Conservation (phyloP, 805 yeast species). For the Isabelozyma rhagii region DNA sequence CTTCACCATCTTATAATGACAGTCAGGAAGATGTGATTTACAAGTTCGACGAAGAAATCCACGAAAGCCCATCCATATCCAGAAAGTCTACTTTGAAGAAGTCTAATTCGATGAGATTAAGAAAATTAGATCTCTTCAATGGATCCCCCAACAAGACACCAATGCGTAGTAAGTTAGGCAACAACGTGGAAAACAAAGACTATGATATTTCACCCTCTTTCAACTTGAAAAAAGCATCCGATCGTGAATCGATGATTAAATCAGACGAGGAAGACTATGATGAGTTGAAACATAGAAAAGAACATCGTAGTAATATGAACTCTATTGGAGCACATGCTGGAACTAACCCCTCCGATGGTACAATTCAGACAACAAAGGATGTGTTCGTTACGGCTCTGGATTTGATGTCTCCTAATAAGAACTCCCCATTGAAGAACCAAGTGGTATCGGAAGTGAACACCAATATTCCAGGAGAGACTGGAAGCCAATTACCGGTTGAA, state of each 20-base stretch:
- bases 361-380: slow-evolving; percentile 12
- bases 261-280: slow-evolving; percentile 8
- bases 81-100: slow-evolving; percentile 39
- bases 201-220: slow-evolving; percentile 13
- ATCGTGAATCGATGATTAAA: slow-evolving; percentile 11
- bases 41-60: slow-evolving; percentile 27
- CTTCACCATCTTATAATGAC: slow-evolving; percentile 6
- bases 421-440: background rate
- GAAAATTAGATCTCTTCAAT: slow-evolving; percentile 38
- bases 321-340: slow-evolving; percentile 13
- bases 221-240: slow-evolving; percentile 8
- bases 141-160: slow-evolving; percentile 3
- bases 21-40: slow-evolving; percentile 29
- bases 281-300: slow-evolving; percentile 1
- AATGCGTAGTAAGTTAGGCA: background rate
- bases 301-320: slow-evolving; percentile 12
- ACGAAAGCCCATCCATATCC: slow-evolving; percentile 25
- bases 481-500: background rate
- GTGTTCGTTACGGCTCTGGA: slow-evolving; percentile 23
- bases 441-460: background rate
- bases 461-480: too few relatives aligned
- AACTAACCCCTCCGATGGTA: slow-evolving; percentile 7
- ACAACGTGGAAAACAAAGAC: background rate
- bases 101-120: slow-evolving; percentile 37
- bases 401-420: slow-evolving; percentile 8